Percentiles rank a stretch among this genome's conserved stretches.
Conservation (phyloP, 345 rosid genomes). For the Capsella bursapastoris region DNA sequence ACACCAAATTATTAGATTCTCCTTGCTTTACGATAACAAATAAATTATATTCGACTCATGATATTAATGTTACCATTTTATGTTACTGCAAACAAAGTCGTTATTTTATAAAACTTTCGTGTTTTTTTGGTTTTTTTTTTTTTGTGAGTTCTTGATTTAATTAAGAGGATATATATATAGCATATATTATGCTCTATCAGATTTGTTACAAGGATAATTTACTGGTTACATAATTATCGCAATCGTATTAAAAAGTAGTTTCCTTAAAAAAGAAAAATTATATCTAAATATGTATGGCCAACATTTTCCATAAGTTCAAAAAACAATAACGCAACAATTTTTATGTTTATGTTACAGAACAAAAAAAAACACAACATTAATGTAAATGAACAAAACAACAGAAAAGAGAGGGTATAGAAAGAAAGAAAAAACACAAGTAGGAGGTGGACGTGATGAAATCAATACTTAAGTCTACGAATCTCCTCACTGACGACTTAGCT, state of each 20-base stretch:
- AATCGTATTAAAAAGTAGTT: neutral
- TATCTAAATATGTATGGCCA: neutral
- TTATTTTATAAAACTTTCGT: neutral
- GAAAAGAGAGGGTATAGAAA: neutral
- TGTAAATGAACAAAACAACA: neutral
- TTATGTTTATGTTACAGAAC: neutral
- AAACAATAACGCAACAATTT: neutral
- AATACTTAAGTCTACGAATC: slow-evolving; percentile 8
- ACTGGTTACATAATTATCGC: neutral
- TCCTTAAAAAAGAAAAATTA: neutral
- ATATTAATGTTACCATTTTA: neutral
- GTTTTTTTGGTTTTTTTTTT: neutral
- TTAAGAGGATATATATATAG: neutral
- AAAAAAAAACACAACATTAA: neutral
- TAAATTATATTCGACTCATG: neutral
- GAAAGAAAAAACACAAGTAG: neutral
- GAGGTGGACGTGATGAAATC: neutral
- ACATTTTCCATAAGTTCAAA: too few species aligned
- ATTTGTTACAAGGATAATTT: neutral
- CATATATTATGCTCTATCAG: neutral
- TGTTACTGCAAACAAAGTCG: neutral
- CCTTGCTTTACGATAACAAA: neutral
- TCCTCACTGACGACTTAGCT: neutral
- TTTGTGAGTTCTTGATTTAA: neutral
- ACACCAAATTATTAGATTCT: neutral